Evolutionary conservation across 495 filamentous ascomycete species (phyloP).

Genomic region (Neurospora hispaniola): DNA sequence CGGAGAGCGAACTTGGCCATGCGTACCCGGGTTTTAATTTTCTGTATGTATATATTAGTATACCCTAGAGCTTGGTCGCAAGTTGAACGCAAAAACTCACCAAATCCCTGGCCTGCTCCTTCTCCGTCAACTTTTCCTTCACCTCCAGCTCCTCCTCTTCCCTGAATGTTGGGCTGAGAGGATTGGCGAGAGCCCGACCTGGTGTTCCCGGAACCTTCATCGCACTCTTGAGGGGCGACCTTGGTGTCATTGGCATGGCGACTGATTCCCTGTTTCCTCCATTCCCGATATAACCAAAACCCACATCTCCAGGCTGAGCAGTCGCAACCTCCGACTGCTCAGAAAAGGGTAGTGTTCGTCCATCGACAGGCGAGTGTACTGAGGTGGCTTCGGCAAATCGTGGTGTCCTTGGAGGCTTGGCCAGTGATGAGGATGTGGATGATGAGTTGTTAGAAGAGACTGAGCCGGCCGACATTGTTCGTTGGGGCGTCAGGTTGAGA

Average conservation of each 20-base stretch:
- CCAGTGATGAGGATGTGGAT: conserved; percentile 49
- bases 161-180: conserved; percentile 78
- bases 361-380: conserved; percentile 73
- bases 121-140: conserved; percentile 64
- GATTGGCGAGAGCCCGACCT: conserved; percentile 49
- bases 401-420: conserved; percentile 64
- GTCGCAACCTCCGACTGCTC: conserved; percentile 48
- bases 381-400: conserved; percentile 87
- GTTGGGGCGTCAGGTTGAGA: conserved; percentile 35
- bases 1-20: conserved; percentile 91
- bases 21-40: conserved; percentile 84
- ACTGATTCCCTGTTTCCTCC: conserved; percentile 40
- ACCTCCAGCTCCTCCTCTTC: conserved; percentile 79
- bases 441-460: conserved; percentile 43
- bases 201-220: conserved; percentile 76
- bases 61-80: too few relatives aligned
- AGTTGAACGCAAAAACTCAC: too few relatives aligned
- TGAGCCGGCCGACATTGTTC: conserved; percentile 39
- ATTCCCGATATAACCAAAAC: conserved; percentile 77
- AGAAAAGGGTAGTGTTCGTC: conserved; percentile 54
- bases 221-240: conserved; percentile 72
- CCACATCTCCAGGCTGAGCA: conserved; percentile 69
- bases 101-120: conserved; percentile 73
- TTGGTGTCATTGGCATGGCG: conserved; percentile 50
- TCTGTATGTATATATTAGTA: conserved; percentile 44